A percentile compares a stretch with the other conserved stretches of the same genome.
Conservation (phyloP, 352 stramenopile genomes). For the Pythium brassicae region DNA sequence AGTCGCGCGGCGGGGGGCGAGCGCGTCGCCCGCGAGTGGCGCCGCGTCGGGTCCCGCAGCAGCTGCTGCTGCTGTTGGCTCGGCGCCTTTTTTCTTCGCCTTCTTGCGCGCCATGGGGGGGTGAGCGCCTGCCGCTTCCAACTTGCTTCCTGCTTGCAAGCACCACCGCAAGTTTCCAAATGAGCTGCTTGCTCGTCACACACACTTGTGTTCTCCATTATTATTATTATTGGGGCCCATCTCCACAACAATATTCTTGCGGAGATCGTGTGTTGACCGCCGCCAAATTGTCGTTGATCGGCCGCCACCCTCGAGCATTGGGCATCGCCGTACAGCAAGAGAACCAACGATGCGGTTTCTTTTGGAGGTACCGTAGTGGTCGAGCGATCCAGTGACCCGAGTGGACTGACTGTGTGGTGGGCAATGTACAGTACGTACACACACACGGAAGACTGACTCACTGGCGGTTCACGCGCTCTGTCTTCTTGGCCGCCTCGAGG, state of each 20-base stretch:
- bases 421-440: too few species aligned
- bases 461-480: conserved; percentile 26
- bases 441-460: not conserved
- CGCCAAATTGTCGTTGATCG: too few species aligned
- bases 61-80: not conserved
- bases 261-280: too few species aligned
- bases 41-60: not conserved
- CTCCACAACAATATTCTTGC: too few species aligned
- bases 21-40: not conserved
- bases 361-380: too few species aligned
- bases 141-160: not conserved
- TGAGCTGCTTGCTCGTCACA: not conserved
- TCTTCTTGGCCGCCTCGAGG: conserved; percentile 63
- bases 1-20: not conserved
- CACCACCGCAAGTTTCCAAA: too few species aligned
- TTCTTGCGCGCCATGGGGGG: conserved; percentile 74
- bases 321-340: too few species aligned
- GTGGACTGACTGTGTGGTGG: too few species aligned
- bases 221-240: too few species aligned
- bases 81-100: conserved; percentile 60
- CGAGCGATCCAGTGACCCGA: too few species aligned
- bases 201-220: not conserved
- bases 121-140: not conserved
- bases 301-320: too few species aligned
- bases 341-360: too few species aligned